Evolutionary conservation across 805 yeast genomes (phyloP).

Genomic region (Cyberlindnera petersonii): DNA sequence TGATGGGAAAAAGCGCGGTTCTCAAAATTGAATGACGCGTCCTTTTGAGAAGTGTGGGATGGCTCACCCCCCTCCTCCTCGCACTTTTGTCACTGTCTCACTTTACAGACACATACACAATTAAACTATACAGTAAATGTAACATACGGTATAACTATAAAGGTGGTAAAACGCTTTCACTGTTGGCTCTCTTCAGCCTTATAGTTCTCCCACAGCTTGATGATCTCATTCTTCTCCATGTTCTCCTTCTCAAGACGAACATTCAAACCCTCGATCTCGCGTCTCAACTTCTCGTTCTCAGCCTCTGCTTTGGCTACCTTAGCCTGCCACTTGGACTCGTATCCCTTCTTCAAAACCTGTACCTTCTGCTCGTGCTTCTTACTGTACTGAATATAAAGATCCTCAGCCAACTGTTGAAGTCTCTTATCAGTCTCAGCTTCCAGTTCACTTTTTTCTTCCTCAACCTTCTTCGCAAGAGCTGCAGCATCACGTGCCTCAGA

Average conservation of each 20-base stretch:
- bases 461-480: conserved; percentile 27
- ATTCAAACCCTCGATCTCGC: conserved; percentile 51
- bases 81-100: too few relatives aligned
- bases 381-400: conserved; percentile 67
- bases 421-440: conserved; percentile 51
- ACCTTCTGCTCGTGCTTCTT: conserved; percentile 76
- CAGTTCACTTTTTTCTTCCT: conserved; percentile 33
- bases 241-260: conserved; percentile 47
- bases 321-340: conserved; percentile 48
- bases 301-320: conserved; percentile 39
- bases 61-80: too few relatives aligned
- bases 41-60: too few relatives aligned
- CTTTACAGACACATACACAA: too few relatives aligned
- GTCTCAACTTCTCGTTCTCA: conserved; percentile 42
- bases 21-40: too few relatives aligned
- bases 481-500: conserved; percentile 23
- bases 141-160: background rate
- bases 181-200: conserved; percentile 16
- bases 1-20: too few relatives aligned
- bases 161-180: background rate
- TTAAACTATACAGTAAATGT: too few relatives aligned
- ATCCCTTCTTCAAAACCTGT: conserved; percentile 52
- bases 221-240: conserved; percentile 54
- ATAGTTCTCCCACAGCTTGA: conserved; percentile 44
- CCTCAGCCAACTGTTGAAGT: conserved; percentile 61